A percentile compares a stretch with the other conserved stretches of the same genome.
Evolutionary conservation across 2,329 filamentous ascomycete genomes (phyloP).

Genomic region (Aurifilum marmelostoma): DNA sequence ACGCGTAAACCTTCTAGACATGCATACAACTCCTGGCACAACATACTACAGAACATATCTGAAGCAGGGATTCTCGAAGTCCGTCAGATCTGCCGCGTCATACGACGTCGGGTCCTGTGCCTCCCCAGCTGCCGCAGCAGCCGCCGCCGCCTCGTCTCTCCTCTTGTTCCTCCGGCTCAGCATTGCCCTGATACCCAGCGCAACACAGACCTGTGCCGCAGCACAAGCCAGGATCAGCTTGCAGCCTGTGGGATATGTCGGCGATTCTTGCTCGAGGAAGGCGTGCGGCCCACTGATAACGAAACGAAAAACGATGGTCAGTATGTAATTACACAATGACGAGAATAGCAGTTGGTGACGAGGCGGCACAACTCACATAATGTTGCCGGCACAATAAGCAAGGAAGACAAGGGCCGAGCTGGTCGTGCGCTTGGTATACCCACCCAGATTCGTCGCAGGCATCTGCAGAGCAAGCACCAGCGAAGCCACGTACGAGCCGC

Average conservation of each 20-base stretch:
- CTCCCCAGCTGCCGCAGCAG: slow-evolving; percentile 16
- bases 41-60: slow-evolving; percentile 6
- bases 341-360: not conserved
- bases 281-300: slow-evolving; percentile 44
- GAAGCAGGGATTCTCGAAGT: slow-evolving; percentile 17
- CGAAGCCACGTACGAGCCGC: slow-evolving; percentile 52
- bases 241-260: slow-evolving; percentile 55
- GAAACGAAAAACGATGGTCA: not conserved
- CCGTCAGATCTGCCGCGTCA: slow-evolving; percentile 13
- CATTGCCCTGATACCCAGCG: slow-evolving; percentile 40
- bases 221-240: slow-evolving; percentile 53
- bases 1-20: not conserved
- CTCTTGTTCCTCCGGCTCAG: slow-evolving; percentile 44
- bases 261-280: slow-evolving; percentile 48
- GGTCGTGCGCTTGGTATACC: slow-evolving; percentile 52
- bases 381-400: slow-evolving; percentile 50
- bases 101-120: slow-evolving; percentile 36
- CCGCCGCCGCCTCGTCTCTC: slow-evolving; percentile 39
- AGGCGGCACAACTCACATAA: slow-evolving; percentile 36
- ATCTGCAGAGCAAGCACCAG: slow-evolving; percentile 58
- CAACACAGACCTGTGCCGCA: slow-evolving; percentile 44
- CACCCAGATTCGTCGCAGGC: slow-evolving; percentile 51
- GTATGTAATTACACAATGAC: not conserved
- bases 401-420: slow-evolving; percentile 50
- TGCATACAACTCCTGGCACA: not conserved